Evolutionary conservation across 352 stramenopile species (phyloP).

Genomic region (Globisporangium middletonii): DNA sequence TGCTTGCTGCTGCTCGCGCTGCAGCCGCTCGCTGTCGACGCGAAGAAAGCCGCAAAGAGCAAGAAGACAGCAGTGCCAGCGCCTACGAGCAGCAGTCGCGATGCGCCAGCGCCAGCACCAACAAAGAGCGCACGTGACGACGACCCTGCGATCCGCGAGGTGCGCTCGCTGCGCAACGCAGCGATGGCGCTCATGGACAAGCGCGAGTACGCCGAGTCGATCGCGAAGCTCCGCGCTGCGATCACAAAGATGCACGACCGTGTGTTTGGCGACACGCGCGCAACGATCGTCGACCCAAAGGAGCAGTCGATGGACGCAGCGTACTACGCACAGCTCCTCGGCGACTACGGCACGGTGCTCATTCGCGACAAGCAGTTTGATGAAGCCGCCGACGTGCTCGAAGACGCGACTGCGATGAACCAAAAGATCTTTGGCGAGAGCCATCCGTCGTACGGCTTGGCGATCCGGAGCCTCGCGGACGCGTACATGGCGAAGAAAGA

Average conservation of each 20-base stretch:
- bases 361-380: constrained; percentile 68
- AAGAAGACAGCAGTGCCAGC: constrained; percentile 7
- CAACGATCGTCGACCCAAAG: constrained; percentile 37
- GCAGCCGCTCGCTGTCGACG: constrained; percentile 8
- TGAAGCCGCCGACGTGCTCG: constrained; percentile 69
- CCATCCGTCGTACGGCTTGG: constrained; percentile 72
- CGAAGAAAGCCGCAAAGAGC: constrained; percentile 13
- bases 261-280: constrained; percentile 54
- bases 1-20: constrained; percentile 25
- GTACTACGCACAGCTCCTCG: constrained; percentile 73
- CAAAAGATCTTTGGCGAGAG: constrained; percentile 74
- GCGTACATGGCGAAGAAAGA: constrained; percentile 74
- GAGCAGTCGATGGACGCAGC: constrained; percentile 67
- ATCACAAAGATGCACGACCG: constrained; percentile 62
- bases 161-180: constrained; percentile 63
- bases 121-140: constrained; percentile 12
- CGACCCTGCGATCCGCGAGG: constrained; percentile 56
- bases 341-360: constrained; percentile 72
- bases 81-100: not conserved
- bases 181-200: constrained; percentile 75
- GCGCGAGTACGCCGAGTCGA: constrained; percentile 36
- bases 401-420: constrained; percentile 68
- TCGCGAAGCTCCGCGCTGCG: constrained; percentile 58
- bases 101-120: constrained; percentile 1
- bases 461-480: constrained; percentile 71